phyloP scores from a whole-genome alignment of 805 yeast species.

The Jamesozyma piceae region DNA sequence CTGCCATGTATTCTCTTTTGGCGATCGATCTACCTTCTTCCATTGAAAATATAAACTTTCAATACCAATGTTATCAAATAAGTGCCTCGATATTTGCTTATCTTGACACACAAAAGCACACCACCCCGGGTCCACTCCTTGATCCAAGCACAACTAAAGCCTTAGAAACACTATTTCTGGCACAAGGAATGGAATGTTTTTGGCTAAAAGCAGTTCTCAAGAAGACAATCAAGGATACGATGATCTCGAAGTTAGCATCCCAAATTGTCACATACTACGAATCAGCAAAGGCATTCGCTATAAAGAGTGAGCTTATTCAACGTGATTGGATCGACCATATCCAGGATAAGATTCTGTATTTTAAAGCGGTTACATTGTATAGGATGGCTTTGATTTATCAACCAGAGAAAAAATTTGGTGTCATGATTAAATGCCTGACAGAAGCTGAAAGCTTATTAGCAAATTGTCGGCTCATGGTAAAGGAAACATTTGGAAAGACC shows the following conservation, averaged over 20 bases:
- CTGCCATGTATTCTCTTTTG: conserved; percentile 48
- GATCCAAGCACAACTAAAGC: background rate
- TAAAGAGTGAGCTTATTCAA: conserved; percentile 40
- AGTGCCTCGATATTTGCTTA: conserved; percentile 59
- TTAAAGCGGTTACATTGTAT: conserved; percentile 60
- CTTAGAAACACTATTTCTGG: conserved; percentile 21
- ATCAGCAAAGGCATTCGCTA: conserved; percentile 35
- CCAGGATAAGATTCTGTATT: conserved; percentile 52
- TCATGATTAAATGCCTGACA: conserved; percentile 38
- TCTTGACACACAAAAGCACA: conserved; percentile 11
- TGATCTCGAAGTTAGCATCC: conserved; percentile 54
- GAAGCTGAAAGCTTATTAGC: background rate
- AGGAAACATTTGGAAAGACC: conserved; percentile 36
- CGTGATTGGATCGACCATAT: conserved; percentile 57
- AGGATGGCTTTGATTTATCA: conserved; percentile 42
- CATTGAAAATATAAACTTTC: conserved; percentile 35
- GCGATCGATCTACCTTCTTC: conserved; percentile 40
- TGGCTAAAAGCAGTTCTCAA: conserved; percentile 58
- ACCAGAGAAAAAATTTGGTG: conserved; percentile 46
- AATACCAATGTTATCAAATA: conserved; percentile 52
- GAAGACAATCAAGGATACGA: conserved; percentile 41
- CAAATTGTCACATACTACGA: conserved; percentile 54
- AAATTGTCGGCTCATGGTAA: conserved; percentile 21
- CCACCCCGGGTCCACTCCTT: background rate
- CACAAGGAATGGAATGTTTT: conserved; percentile 80